Base-by-base conservation (phyloP, 257 asterid species). In the Solanum chmielewskii region DNA sequence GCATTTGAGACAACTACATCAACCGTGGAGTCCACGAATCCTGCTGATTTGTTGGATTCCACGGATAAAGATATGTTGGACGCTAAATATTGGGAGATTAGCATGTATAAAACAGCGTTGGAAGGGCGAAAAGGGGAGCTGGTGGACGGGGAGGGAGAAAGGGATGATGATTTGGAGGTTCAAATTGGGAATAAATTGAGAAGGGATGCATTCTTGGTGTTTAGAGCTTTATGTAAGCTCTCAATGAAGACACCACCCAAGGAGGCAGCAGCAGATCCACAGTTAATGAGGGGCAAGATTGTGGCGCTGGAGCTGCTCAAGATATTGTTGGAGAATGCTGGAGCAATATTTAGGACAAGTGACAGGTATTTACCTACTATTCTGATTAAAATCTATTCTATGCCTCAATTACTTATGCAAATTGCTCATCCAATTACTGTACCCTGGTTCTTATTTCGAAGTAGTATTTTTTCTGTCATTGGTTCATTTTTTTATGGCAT, bases 11-110 rank as follows among this genome's bases (percentile, higher is more conserved):
- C 98, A 2, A 94, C 93, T 90, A 95, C 98, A 14, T 92, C 98
- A 4, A 96, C 99, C 6, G 99, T 96, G 89, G 99, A 97, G 91
- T 93, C 98, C 12, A 97, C 99, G 23, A 96, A 97, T 90, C 99
- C 99, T 2, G 97, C 98, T 10, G 99, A 96, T 93, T 93, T 97
- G 92, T 91, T 97, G 95, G 99, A 96, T 88, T 97, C 99, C 1
- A 97, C 98, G 3, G 99, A 97, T 92, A 97, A 94, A 94, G 99
- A 97, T 91, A 97, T 97, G 99, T 89, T 97, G 93, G 99, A 97
- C 75, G 99, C 99, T 0, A 97, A 97, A 92, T 96, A 96, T 88
- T 97, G 99, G 99, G 99, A 97, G 95, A 96, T 97, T 88, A 95
- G 99, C 88, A 96, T 97, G 99, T 97, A 97, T 88, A 97, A 97